Conservation (phyloP, 495 filamentous ascomycete genomes). For the Annulohypoxylon moriforme region DNA sequence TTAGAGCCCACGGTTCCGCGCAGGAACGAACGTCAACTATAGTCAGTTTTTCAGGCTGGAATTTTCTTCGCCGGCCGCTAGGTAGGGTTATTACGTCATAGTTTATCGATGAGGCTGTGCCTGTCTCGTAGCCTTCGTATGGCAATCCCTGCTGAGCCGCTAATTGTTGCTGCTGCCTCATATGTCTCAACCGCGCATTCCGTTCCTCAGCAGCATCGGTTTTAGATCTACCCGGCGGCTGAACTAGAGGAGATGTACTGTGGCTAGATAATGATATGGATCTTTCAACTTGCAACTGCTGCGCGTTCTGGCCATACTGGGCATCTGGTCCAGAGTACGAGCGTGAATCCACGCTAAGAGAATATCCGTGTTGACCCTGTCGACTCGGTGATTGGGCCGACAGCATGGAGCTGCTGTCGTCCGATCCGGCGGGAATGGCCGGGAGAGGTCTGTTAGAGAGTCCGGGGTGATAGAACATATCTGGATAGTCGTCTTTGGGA, state of each 20-base stretch:
- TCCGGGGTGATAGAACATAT: constrained; percentile 94
- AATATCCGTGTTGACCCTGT: constrained; percentile 53
- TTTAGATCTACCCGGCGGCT: constrained; percentile 88
- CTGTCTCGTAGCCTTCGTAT: constrained; percentile 62
- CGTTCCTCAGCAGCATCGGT: constrained; percentile 85
- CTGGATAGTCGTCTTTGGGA: constrained; percentile 75
- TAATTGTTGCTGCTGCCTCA: constrained; percentile 64
- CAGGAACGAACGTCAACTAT: constrained; percentile 87
- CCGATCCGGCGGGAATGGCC: constrained; percentile 72
- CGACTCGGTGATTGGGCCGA: constrained; percentile 51
- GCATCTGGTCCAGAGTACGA: constrained; percentile 50
- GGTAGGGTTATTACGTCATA: constrained; percentile 80
- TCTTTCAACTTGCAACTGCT: constrained; percentile 74
- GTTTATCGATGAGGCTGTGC: constrained; percentile 63
- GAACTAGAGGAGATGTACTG: constrained; percentile 80
- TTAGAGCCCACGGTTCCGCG: constrained; percentile 91
- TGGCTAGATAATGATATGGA: constrained; percentile 87
- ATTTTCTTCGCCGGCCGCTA: constrained; percentile 76
- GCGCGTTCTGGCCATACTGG: constrained; percentile 51
- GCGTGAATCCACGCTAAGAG: constrained; percentile 54
- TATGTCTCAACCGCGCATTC: constrained; percentile 68
- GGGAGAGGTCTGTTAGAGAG: constrained; percentile 78
- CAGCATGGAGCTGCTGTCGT: constrained; percentile 55
- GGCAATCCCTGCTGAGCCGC: constrained; percentile 57
- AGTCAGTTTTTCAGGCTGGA: constrained; percentile 87